Evolutionary conservation across 2,329 filamentous ascomycete genomes (phyloP).

Genomic region (Penicillium sp.): DNA sequence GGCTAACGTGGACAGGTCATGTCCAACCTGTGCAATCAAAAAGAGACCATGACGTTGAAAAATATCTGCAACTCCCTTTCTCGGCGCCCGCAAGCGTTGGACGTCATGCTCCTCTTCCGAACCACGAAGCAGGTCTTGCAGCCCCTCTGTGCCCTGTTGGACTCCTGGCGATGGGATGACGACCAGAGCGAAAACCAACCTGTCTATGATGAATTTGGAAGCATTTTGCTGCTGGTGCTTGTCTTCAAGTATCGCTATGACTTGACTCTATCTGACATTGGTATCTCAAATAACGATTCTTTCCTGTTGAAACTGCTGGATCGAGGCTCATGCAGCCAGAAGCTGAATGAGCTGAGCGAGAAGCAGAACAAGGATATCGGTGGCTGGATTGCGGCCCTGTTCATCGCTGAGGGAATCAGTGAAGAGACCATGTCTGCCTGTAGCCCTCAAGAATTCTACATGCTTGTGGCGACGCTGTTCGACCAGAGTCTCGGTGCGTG

Average conservation of each 20-base stretch:
- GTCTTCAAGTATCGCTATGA: conserved; percentile 59
- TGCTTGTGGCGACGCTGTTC: conserved; percentile 61
- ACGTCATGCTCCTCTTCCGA: conserved; percentile 61
- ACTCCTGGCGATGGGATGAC: conserved; percentile 64
- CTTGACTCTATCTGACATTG: conserved; percentile 53
- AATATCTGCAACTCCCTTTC: conserved; percentile 59
- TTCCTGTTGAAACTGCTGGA: conserved; percentile 58
- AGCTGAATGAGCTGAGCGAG: conserved; percentile 52
- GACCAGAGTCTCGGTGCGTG: conserved; percentile 60
- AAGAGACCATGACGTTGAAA: conserved; percentile 63
- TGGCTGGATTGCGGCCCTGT: conserved; percentile 61
- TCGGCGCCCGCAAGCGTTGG: conserved; percentile 55
- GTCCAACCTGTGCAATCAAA: conserved; percentile 56
- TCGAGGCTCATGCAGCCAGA: conserved; percentile 46
- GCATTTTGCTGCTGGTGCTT: conserved; percentile 58
- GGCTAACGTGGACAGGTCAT: conserved; percentile 41
- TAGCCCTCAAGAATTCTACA: conserved; percentile 63
- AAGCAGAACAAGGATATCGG: conserved; percentile 58
- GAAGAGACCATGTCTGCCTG: conserved; percentile 65
- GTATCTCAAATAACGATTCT: conserved; percentile 49
- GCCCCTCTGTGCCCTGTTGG: conserved; percentile 57
- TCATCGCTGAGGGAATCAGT: conserved; percentile 61
- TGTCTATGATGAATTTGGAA: conserved; percentile 65
- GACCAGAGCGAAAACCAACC: conserved; percentile 65
- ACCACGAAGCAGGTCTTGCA: conserved; percentile 56